Base-by-base conservation (phyloP, 345 rosid species). In the Acer yangbiense region DNA sequence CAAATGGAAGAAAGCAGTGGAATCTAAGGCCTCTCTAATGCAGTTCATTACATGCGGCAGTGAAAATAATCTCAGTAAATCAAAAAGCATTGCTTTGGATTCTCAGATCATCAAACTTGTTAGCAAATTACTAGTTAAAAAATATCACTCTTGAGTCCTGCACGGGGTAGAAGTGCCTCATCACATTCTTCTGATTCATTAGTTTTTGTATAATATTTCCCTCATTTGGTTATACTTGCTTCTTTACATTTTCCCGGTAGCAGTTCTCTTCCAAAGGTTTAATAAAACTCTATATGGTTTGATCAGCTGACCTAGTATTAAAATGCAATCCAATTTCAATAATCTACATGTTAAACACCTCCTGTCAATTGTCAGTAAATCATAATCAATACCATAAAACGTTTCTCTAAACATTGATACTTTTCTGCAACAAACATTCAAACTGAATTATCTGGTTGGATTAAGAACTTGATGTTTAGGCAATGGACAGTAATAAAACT, bases 281-380 rank as follows among this genome's bases (percentile, higher is more conserved):
- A 46, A 16, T 17, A 74, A 27, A 69, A 11, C 79, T 69, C n/a
- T 23, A 10, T 43, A 1, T 18, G 58, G n/a, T 77, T 63, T 57
- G 35, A 21, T 9, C 44, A 18, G 8, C 55, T 13, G 16, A 69
- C 3, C 20, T 50, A 74, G 71, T 62, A 72, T 17, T 21, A 77
- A 77, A 67, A 41, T 44, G 52, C 41, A 77, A 16, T 52, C 72
- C 78, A 43, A 61, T 14, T 41, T 75, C 57, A 61, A 5, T 14
- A 12, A 44, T 46, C 39, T 44, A 17, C 61, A 63, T 5, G 18
- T 50, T 57, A 60, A 61, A 74, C 29, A 41, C 18, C 64, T 44
- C 16, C 6, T 54, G 67, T 41, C 10, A 64, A 27, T 62, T 11
- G 21, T 48, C 1, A n/a, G 32, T 2, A 5, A 17, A 17, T 25